Evolutionary conservation across 805 yeast genomes (phyloP).

Genomic region (Metahyphopichia silvanorum): DNA sequence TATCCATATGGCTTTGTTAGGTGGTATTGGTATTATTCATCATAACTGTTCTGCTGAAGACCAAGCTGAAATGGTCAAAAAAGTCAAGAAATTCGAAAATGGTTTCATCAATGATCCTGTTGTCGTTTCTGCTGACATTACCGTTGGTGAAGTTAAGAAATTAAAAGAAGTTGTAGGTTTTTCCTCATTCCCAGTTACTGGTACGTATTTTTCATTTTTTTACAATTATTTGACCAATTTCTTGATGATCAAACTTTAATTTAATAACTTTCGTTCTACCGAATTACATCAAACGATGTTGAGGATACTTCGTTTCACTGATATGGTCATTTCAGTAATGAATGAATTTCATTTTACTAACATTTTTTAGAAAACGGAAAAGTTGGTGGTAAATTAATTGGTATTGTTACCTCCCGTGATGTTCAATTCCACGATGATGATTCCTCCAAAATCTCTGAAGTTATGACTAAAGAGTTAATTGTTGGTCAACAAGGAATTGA

Average conservation of each 20-base stretch:
- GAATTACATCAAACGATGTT: constrained; percentile 94
- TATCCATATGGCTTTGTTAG: constrained; percentile 94
- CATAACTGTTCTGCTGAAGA: constrained; percentile 96
- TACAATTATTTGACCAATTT: constrained; percentile 7
- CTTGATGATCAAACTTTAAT: constrained; percentile 52
- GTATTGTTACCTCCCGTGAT: constrained; percentile 96
- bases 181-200: constrained; percentile 98
- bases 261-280: constrained; percentile 99
- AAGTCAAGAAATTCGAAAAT: constrained; percentile 95
- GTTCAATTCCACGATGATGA: constrained; percentile 88
- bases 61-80: constrained; percentile 97
- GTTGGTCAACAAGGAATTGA: constrained; percentile 82
- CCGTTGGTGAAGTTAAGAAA: constrained; percentile 77
- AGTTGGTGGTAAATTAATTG: constrained; percentile 84
- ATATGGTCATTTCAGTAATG: not conserved
- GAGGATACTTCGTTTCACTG: constrained; percentile 58
- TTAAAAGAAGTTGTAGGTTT: constrained; percentile 78
- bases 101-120: constrained; percentile 93
- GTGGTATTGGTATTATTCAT: constrained; percentile 98
- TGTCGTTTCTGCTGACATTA: constrained; percentile 69
- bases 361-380: constrained; percentile 68
- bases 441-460: constrained; percentile 57
- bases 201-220: constrained; percentile 58
- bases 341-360: constrained; percentile 19
- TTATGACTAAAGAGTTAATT: constrained; percentile 88